Conservation (phyloP, 768 basidiomycete species). For the Kwoniella mangroviensis region DNA sequence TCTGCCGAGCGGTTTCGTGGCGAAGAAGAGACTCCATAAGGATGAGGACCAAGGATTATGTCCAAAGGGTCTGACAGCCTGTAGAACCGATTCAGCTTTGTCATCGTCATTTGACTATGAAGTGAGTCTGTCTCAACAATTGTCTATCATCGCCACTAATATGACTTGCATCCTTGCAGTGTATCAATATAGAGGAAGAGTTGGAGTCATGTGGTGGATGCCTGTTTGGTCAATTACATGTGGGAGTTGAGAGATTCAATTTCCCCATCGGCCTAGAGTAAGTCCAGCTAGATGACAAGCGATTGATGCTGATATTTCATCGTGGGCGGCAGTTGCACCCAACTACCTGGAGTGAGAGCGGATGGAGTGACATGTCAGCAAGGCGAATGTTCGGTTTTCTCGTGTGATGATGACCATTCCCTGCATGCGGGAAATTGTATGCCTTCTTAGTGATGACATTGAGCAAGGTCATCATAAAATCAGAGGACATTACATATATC, state of each 20-base stretch:
- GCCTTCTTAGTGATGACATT: background rate
- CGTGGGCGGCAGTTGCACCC: background rate
- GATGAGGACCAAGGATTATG: background rate
- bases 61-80: slow-evolving; percentile 6
- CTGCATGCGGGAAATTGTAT: background rate
- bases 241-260: background rate
- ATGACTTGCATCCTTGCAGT: background rate
- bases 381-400: slow-evolving; percentile 1
- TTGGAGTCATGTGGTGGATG: slow-evolving; percentile 19
- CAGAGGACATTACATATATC: no score
- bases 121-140: background rate
- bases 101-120: slow-evolving; percentile 2
- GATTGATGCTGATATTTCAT: background rate
- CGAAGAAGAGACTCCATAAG: background rate
- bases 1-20: slow-evolving; percentile 9
- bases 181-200: slow-evolving; percentile 9
- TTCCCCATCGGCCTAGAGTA: background rate
- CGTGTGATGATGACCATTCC: background rate
- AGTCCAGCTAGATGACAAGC: background rate
- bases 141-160: background rate
- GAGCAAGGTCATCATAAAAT: no score
- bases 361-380: slow-evolving; percentile 8
- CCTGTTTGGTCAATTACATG: background rate
- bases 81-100: background rate
- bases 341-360: background rate